Evolutionary conservation across 2,329 filamentous ascomycete species (phyloP), one percentile per base, ranked within the genome.

Genomic region (Fusarium sp.): DNA sequence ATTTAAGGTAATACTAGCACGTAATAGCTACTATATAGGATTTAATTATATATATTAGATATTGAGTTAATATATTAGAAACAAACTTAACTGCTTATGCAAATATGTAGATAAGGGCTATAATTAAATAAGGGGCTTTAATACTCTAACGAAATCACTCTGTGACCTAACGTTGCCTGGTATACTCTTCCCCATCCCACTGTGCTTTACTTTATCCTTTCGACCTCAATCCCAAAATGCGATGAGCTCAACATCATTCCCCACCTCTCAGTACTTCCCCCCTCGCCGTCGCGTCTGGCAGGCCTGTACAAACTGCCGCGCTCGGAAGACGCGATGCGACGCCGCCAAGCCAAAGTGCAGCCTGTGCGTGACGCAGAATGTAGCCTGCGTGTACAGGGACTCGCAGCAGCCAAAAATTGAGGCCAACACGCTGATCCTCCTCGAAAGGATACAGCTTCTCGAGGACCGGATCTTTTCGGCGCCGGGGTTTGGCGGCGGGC

Each of bases 261-360:
- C 65, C 17, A 30, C 57, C 11, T 60, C 57, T 27, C 57, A 60
- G 25, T 60, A 60, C 57, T 74, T 74, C 6, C 71, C 71, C 1
- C 50, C 65, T 1, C 33, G 72, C 2, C 60, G 71, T 7, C 61
- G 72, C 4, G 72, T 74, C 0, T 61, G 57, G 22, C 79, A 81
- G 58, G 79, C 79, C 25, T 81, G 80, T 35, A 73, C 73, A 3
- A 80, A 80, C 15, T 81, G 80, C 52, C 76, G 79, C 6, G 67
- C 72, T n/a, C 78, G 80, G 27, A 81, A 81, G 66, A 80, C 76
- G 3, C 75, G 80, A 2, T 81, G 80, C 50, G 80, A 81, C 54
- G 80, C 79, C 12, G 78, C 69, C 2, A 69, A 79, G 58, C 80
- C 80, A 4, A 72, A 70, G 63, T 81, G 80, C 57, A 73, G 79